Base-by-base conservation (phyloP, 106 monocot species). In the Vanilla planifolia region DNA sequence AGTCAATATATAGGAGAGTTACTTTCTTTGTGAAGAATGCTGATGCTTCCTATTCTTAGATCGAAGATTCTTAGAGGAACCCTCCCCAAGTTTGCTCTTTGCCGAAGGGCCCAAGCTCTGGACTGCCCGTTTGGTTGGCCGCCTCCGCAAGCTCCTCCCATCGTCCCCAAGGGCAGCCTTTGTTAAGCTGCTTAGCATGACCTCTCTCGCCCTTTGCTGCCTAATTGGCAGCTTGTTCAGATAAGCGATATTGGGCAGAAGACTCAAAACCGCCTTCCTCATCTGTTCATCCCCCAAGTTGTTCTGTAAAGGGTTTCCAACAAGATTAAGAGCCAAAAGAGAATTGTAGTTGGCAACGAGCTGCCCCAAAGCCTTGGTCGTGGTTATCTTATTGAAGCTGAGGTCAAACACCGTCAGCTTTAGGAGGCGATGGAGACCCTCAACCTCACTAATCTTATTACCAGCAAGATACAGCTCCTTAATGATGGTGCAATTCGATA, bases 341-440 rank as follows among this genome's bases (percentile, higher is more conserved):
- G 84, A 79, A 65, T 69, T 67, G 71, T 92, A 92, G 71, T 92
- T 92, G 23, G 92, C 84, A 8, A 92, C 88, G 29, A 92, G 84
- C 62, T 88, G 92, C 19, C 84, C 88, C 5, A 92, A 76, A 7
- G 84, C 71, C 42, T 84, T 92, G 21, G 78, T 64, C 0, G 84
- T 88, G 25, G 78, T 79, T 42, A 92, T 79, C 80, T 79, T 90
- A 74, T 96, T 96, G 79, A 96, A 96, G 78, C 96, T 91, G 59
- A 96, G 71, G 60, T 96, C 96, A 1, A 96, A 47, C 0, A 96
- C 76, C 7, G 80, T 51, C 0, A 96, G 77, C 69, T 96, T 96
- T 24, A 90, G 76, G 29, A 96, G 86, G 36, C 95, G 64, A 60
- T 96, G 95, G 8, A 96, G 77, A 0, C 95, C 95, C 66, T 96